phyloP scores from a whole-genome alignment of 768 basidiomycete species.

The Mycena galopus region DNA sequence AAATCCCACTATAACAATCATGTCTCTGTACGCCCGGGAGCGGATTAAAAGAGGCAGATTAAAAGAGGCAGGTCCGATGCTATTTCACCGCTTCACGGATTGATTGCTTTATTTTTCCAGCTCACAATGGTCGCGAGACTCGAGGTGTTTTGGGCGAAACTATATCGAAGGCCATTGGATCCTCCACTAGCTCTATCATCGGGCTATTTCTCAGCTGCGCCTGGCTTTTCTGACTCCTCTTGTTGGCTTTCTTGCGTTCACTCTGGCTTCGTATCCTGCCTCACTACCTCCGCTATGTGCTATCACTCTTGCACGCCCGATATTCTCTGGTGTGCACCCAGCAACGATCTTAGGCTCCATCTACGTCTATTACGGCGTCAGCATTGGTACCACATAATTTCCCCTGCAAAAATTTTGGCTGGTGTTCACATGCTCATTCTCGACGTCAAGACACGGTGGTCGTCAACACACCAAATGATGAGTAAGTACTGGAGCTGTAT shows the following conservation, averaged over 20 bases:
- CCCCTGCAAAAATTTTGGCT: background rate
- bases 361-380: slow-evolving; percentile 14
- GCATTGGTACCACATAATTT: slow-evolving; percentile 12
- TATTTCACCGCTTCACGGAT: no score
- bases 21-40: no score
- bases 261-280: no score
- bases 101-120: background rate
- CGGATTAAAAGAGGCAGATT: no score
- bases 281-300: no score
- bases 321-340: no score
- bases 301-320: no score
- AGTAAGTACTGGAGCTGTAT: background rate
- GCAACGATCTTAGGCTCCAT: background rate
- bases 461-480: slow-evolving; percentile 38
- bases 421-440: slow-evolving; percentile 35
- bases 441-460: slow-evolving; percentile 38
- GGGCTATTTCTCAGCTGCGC: background rate
- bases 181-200: background rate
- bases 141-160: background rate
- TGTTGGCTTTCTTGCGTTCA: background rate
- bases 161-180: background rate
- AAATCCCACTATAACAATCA: no score
- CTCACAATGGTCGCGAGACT: slow-evolving; percentile 6
- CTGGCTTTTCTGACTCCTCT: background rate
- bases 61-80: no score